Base-by-base conservation (phyloP, 805 yeast species). In the Wickerhamiella azyma region DNA sequence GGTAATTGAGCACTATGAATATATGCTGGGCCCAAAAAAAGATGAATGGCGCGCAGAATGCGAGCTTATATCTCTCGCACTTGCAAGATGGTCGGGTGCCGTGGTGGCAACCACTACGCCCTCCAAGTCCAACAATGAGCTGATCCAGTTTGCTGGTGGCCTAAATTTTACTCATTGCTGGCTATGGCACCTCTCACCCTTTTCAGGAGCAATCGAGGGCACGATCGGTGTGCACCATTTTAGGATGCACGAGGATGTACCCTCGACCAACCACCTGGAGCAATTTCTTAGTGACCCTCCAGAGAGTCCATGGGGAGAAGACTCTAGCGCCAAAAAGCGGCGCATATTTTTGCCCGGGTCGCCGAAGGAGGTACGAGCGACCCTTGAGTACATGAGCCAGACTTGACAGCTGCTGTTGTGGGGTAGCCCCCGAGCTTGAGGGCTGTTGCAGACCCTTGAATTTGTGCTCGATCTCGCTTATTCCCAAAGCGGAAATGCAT, bases 1-100 rank as follows among this genome's bases (percentile, higher is more conserved):
- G 13, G 28, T 55, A 1, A n/a, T 52, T 7, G 54, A 51, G 38
- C 52, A 45, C 13, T 54, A 50, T 26, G 53, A 55, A 24, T 26
- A 37, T 3, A 41, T 53, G 33, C 16, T 30, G 33, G 16, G 33
- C 33, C 7, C 11, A 5, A 5, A 11, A 2, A 24, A 51, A 18
- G 38, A 40, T 19, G 39, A 19, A 3, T 9, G 33, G 33, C 14
- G 16, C 16, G 3, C 16, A 10, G 33, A 30, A 8, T 30, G 33
- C 16, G 16, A 30, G 16, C 4, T n/a, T 2, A 30, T 30, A 5
- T 3, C 33, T 16, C 14, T n/a, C n/a, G 33, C 33, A 3, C 33
- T 30, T 16, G 33, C 11, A 6, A 7, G 6, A 7, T 30, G 33
- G 33, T n/a, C 33, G 7, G 33, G 33, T 4, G 33, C 33, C 16